Conservation (phyloP, 2,329 filamentous ascomycete species). For the Dothistroma septosporum region DNA sequence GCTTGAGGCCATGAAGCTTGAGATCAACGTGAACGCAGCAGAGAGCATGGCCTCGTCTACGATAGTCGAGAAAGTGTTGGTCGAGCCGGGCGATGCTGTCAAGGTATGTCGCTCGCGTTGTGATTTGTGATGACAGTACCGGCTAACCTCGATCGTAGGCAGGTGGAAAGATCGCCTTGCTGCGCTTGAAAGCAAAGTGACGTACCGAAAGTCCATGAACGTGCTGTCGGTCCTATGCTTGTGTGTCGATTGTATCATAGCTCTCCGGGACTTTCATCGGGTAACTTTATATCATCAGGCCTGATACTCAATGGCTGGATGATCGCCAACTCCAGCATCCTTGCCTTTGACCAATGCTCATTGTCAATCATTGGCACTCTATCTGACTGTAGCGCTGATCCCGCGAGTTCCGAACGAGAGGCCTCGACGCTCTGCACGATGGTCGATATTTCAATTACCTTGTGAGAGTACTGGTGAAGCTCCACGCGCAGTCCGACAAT, state of each 20-base stretch:
- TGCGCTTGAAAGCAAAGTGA: background rate
- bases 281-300: background rate
- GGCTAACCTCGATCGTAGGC: background rate
- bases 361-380: background rate
- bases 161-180: background rate
- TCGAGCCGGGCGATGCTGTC: conserved; percentile 33
- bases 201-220: background rate
- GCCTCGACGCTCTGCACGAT: background rate
- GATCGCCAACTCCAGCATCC: background rate
- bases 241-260: background rate
- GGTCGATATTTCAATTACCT: conserved; percentile 18
- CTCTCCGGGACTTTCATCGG: background rate
- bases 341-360: background rate
- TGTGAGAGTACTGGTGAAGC: conserved; percentile 20
- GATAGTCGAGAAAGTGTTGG: conserved; percentile 41
- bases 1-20: conserved; percentile 47
- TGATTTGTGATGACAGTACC: background rate
- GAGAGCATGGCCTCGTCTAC: conserved; percentile 29
- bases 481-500: conserved; percentile 17
- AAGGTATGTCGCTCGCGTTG: background rate
- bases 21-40: conserved; percentile 43
- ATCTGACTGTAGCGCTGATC: background rate
- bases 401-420: background rate
- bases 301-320: background rate
- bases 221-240: background rate